Evolutionary conservation across 257 asterid species (phyloP).

Genomic region (Oldenlandia corymbosa): DNA sequence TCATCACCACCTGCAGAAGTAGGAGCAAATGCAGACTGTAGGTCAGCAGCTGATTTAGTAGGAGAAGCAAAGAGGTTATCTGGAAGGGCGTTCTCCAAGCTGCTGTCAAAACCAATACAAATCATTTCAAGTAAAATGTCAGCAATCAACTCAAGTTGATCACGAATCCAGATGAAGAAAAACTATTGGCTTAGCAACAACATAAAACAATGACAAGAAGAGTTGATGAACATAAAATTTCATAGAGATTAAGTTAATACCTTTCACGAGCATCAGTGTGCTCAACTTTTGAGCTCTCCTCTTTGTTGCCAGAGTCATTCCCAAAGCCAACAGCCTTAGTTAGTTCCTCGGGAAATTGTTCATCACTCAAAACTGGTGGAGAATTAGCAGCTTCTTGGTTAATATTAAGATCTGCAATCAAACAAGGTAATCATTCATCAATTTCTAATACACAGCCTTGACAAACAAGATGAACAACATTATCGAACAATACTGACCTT

Average conservation of each 20-base stretch:
- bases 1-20: conserved; percentile 33
- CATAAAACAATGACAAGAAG: not conserved
- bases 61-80: conserved; percentile 90
- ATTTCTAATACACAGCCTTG: not conserved
- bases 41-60: conserved; percentile 52
- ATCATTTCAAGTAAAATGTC: conserved; percentile 11
- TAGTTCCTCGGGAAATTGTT: conserved; percentile 33
- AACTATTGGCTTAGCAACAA: not conserved
- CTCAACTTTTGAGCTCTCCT: conserved; percentile 26
- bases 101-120: conserved; percentile 28
- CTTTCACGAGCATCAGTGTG: conserved; percentile 45
- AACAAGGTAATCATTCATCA: not conserved
- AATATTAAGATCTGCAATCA: conserved; percentile 31
- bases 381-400: conserved; percentile 27
- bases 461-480: not conserved
- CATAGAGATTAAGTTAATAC: conserved; percentile 26
- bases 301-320: conserved; percentile 30
- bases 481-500: conserved; percentile 36
- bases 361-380: conserved; percentile 18
- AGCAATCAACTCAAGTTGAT: not conserved
- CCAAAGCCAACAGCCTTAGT: conserved; percentile 26
- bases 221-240: not conserved
- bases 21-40: conserved; percentile 30
- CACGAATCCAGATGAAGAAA: not conserved
- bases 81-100: conserved; percentile 76